Evolutionary conservation across 257 asterid genomes (phyloP), one percentile per base, ranked within the genome.

Genomic region (Jacaranda mimosifolia): DNA sequence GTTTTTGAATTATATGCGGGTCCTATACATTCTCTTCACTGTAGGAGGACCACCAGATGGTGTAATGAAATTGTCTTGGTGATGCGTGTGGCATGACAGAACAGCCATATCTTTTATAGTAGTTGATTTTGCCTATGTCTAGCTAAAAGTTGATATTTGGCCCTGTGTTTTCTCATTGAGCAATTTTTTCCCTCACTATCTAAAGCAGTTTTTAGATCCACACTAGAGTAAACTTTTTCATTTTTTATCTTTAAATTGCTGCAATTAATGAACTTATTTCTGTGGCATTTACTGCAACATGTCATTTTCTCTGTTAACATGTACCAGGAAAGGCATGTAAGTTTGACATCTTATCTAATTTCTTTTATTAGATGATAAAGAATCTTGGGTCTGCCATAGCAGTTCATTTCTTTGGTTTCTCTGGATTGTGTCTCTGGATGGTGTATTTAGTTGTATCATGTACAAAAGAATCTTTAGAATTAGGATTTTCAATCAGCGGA

Each of bases 351-450:
- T 72, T 72, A 14, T 52, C 73, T 7, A 57, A 60, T 45, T 78
- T 73, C 57, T 76, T 58, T 43, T 76, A 55, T 75, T 55, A 52
- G 57, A 17, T 67, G 68, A 78, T 38, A 64, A n/a, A 70, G 53
- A 63, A 69, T 69, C 70, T 71, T 57, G 51, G 63, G 51, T 35
- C 42, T 45, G 56, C 63, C 64, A 67, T 48, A 46, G 7, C 65
- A 77, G 19, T 39, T 39, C 36, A 6, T 70, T 4, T 49, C 51
- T 10, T 14, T 19, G 39, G 62, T 35, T 46, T 49, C 51, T 63
- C 55, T 53, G 18, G 53, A 35, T 67, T 32, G 68, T 57, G 35
- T 26, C 51, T 63, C 55, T 53, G 18, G 53, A 35, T 67, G 45
- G 68, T 57, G 35, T 26, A 51, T 26, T 43, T 56, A 46, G 62